Evolutionary conservation across 345 rosid species (phyloP).

Genomic region (Rubroshorea leprosula): DNA sequence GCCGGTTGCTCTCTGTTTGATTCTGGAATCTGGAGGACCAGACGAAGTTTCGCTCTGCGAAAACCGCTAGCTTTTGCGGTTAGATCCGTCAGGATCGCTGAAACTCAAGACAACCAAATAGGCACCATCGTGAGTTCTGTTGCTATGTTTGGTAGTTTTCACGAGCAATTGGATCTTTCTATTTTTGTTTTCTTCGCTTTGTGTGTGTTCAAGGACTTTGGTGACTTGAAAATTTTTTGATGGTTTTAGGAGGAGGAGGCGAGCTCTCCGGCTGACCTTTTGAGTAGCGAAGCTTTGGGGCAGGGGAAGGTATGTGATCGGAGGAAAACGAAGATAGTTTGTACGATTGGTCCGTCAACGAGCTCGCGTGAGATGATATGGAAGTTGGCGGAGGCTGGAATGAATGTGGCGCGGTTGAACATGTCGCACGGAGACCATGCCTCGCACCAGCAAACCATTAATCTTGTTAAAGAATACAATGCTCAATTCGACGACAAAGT

Average conservation of each 20-base stretch:
- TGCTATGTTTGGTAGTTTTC: too few species aligned
- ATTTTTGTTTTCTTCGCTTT: too few species aligned
- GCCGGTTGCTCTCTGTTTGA: slow-evolving; percentile 20
- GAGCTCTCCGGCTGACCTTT: slow-evolving; percentile 31
- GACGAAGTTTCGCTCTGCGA: slow-evolving; percentile 10
- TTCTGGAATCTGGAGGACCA: slow-evolving; percentile 11
- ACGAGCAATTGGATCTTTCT: not conserved
- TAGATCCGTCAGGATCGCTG: slow-evolving; percentile 34
- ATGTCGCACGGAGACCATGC: slow-evolving; percentile 98
- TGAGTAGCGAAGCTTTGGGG: slow-evolving; percentile 18
- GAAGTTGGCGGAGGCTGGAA: slow-evolving; percentile 88
- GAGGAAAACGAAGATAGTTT: slow-evolving; percentile 90
- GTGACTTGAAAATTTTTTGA: too few species aligned
- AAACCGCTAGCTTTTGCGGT: slow-evolving; percentile 25
- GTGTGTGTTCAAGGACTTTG: too few species aligned
- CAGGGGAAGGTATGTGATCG: slow-evolving; percentile 25
- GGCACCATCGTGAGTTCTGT: slow-evolving; percentile 31
- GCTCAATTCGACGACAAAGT: slow-evolving; percentile 75
- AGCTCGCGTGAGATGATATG: slow-evolving; percentile 93
- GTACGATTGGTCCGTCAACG: slow-evolving; percentile 95
- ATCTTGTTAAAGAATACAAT: slow-evolving; percentile 87
- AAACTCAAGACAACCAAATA: slow-evolving; percentile 15
- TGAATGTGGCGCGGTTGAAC: slow-evolving; percentile 94
- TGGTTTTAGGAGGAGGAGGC: slow-evolving; percentile 23
- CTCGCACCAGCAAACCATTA: slow-evolving; percentile 80